Evolutionary conservation across 768 basidiomycete genomes (phyloP).

Genomic region (Xerocomus potaroensis): DNA sequence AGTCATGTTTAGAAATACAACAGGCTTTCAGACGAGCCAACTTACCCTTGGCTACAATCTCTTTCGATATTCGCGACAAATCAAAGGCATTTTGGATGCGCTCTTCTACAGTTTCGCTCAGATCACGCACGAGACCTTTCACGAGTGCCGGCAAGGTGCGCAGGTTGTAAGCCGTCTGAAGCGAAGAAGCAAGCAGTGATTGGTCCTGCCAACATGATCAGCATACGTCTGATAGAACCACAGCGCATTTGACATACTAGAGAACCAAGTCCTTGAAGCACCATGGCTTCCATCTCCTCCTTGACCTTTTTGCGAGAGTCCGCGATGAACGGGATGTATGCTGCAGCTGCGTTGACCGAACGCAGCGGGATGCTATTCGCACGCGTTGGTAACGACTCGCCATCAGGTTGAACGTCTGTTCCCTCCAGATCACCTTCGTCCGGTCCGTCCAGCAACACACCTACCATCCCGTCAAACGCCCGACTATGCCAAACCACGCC

Average conservation of each 20-base stretch:
- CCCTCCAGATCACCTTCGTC: conserved; percentile 9
- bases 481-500: background rate
- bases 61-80: conserved; percentile 79
- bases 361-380: conserved; percentile 51
- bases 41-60: conserved; percentile 74
- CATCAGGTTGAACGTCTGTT: background rate
- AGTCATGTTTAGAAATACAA: background rate
- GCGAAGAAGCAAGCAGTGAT: conserved; percentile 83
- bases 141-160: conserved; percentile 80
- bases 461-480: conserved; percentile 29
- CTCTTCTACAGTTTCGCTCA: conserved; percentile 79
- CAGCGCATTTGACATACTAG: conserved; percentile 47
- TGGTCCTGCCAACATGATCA: conserved; percentile 59
- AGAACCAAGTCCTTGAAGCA: conserved; percentile 70
- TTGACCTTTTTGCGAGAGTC: conserved; percentile 67
- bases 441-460: conserved; percentile 47
- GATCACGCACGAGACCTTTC: conserved; percentile 68
- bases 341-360: conserved; percentile 68
- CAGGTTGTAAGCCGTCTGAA: conserved; percentile 95
- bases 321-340: conserved; percentile 68
- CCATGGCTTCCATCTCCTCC: conserved; percentile 88
- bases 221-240: background rate
- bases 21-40: background rate
- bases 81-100: conserved; percentile 85
- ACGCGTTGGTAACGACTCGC: conserved; percentile 14